phyloP scores from a whole-genome alignment of 805 yeast genomes.

The Candida michaelii region DNA sequence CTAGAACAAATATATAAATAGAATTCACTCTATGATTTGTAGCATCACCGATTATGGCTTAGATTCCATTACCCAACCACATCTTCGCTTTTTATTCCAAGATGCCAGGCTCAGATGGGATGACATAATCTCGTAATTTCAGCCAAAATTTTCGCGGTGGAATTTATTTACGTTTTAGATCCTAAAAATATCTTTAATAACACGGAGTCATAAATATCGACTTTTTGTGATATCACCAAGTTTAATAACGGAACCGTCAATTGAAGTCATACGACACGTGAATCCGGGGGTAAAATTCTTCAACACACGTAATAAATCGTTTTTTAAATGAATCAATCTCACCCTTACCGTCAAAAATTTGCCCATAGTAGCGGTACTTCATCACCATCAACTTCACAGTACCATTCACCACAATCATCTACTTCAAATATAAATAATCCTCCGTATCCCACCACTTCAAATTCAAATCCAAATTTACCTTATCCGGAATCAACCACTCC shows the following conservation, averaged over 20 bases:
- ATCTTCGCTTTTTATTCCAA: no score
- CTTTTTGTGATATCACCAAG: no score
- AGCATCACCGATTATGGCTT: no score
- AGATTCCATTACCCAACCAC: no score
- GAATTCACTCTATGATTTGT: no score
- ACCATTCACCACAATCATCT: constrained; percentile 8
- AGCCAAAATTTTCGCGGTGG: constrained; percentile 2
- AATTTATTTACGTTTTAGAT: background rate
- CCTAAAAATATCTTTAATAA: background rate
- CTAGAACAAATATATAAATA: no score
- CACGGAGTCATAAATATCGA: background rate
- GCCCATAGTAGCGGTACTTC: constrained; percentile 7
- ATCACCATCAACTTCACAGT: constrained; percentile 12
- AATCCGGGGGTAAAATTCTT: background rate
- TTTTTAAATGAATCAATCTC: constrained; percentile 10
- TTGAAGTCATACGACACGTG: background rate
- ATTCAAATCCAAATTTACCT: no score
- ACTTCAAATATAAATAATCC: background rate
- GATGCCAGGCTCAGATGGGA: background rate
- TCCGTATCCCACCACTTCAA: no score
- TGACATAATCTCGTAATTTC: constrained; percentile 2
- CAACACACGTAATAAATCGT: background rate
- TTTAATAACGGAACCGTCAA: no score
- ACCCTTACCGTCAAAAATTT: constrained; percentile 30
- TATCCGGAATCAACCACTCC: background rate